Percentiles rank a stretch among this genome's conserved stretches.
Evolutionary conservation across 495 filamentous ascomycete species (phyloP).

Genomic region (Trichoderma parareesei): DNA sequence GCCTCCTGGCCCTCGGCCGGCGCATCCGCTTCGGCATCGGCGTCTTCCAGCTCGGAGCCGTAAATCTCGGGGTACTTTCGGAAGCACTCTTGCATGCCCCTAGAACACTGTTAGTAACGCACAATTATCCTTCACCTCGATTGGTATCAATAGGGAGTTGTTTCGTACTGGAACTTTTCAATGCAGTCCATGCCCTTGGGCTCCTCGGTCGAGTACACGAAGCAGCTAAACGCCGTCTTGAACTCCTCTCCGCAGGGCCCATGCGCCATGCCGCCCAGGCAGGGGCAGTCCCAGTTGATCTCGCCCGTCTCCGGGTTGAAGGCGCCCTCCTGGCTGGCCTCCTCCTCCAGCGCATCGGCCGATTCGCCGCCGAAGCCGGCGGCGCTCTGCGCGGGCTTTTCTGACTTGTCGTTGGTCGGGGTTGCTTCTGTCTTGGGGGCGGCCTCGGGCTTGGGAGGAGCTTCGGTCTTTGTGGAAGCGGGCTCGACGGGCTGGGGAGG

Average conservation of each 20-base stretch:
- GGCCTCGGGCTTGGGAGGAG: no score
- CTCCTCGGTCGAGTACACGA: constrained; percentile 87
- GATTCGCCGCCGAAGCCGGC: constrained; percentile 19
- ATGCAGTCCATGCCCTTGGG: constrained; percentile 99
- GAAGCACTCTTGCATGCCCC: constrained; percentile 97
- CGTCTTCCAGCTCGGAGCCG: constrained; percentile 78
- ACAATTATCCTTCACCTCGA: background rate
- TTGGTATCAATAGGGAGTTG: background rate
- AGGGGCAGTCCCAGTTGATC: constrained; percentile 99
- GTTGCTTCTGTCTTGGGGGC: constrained; percentile 17
- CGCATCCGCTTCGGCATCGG: constrained; percentile 44
- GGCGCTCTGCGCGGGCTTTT: constrained; percentile 18
- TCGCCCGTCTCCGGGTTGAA: constrained; percentile 98
- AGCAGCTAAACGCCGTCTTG: constrained; percentile 92
- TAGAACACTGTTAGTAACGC: constrained; percentile 30
- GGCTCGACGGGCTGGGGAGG: constrained; percentile 15
- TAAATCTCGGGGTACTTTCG: constrained; percentile 83
- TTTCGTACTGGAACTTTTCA: constrained; percentile 85
- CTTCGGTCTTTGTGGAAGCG: constrained; percentile 17
- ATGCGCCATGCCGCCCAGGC: constrained; percentile 93
- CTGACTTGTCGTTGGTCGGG: constrained; percentile 13
- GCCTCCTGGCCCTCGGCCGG: constrained; percentile 23
- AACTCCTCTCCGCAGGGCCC: constrained; percentile 95
- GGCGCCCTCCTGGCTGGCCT: constrained; percentile 77
- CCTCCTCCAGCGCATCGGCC: constrained; percentile 59